Evolutionary conservation across 1,284 basidiomycete genomes (phyloP).

Genomic region (Irpex sp.): DNA sequence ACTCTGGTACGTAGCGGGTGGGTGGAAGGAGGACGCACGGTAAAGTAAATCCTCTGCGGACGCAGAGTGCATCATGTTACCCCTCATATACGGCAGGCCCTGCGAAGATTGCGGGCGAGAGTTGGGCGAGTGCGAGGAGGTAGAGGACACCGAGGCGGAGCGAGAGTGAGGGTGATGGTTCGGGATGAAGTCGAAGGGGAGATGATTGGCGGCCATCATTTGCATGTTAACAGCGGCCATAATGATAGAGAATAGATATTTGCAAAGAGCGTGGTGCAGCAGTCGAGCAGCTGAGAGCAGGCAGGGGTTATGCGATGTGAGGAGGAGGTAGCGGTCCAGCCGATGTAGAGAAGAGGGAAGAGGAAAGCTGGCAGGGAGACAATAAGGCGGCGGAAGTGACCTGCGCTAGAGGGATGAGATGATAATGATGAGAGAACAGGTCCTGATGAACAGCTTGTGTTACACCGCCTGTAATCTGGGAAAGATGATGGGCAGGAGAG

Average conservation of each 20-base stretch:
- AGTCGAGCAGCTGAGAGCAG: constrained; percentile 18
- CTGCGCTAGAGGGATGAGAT: constrained; percentile 4
- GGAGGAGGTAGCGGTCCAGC: constrained; percentile 16
- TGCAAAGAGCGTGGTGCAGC: constrained; percentile 22
- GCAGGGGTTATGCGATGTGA: constrained; percentile 21
- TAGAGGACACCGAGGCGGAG: constrained; percentile 72
- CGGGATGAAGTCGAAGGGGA: constrained; percentile 63
- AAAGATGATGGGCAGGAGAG: constrained; percentile 8
- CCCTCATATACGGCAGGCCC: constrained; percentile 45
- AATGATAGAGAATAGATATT: constrained; percentile 23
- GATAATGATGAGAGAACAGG: constrained; percentile 15
- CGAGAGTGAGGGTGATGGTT: constrained; percentile 63
- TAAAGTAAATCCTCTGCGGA: constrained; percentile 62
- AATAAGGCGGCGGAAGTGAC: constrained; percentile 3
- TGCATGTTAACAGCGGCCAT: constrained; percentile 76
- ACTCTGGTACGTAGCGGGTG: constrained; percentile 26
- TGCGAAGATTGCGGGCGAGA: constrained; percentile 77
- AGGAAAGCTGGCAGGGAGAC: constrained; percentile 13
- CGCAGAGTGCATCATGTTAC: constrained; percentile 43
- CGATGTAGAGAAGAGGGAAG: constrained; percentile 17
- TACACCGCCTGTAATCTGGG: constrained; percentile 2
- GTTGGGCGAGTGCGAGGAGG: constrained; percentile 63
- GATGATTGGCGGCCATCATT: constrained; percentile 58
- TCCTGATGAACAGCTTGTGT: neutral
- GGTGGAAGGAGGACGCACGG: constrained; percentile 46